These are phyloP conservation scores for Batkoa obscura DNA, from an alignment of 371 early-diverging fungal genomes.

Conservation along the genomic window DNA sequence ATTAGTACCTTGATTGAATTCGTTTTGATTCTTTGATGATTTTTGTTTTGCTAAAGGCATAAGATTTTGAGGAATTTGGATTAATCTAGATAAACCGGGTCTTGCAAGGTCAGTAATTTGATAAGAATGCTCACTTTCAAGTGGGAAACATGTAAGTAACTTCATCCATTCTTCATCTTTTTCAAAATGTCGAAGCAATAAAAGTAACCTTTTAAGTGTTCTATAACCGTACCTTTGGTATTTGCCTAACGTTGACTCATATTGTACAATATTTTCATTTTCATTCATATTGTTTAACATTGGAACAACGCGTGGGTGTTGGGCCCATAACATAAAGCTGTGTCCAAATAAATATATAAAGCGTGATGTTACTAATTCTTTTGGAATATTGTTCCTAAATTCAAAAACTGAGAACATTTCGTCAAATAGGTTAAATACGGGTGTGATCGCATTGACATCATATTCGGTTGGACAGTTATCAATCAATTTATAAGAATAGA, in stretches of 20 bases:
- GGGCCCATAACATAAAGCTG: not conserved
- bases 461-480: no score
- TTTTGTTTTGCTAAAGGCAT: not conserved
- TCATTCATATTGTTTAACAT: not conserved
- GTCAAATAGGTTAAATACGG: no score
- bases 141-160: not conserved
- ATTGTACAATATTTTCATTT: not conserved
- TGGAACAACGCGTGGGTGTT: not conserved
- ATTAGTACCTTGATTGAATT: no score
- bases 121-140: not conserved
- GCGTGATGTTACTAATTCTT: no score
- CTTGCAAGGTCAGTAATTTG: no score
- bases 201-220: not conserved
- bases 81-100: not conserved
- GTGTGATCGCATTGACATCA: no score
- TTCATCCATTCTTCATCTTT: not conserved
- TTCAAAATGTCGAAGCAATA: not conserved
- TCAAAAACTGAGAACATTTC: no score
- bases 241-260: not conserved
- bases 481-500: no score
- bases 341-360: not conserved
- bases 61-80: not conserved
- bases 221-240: not conserved
- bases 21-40: no score
- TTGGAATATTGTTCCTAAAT: no score